Percentiles rank a stretch among this genome's conserved stretches.
Evolutionary conservation across 495 filamentous ascomycete genomes (phyloP).

Genomic region (Neurospora sp.): DNA sequence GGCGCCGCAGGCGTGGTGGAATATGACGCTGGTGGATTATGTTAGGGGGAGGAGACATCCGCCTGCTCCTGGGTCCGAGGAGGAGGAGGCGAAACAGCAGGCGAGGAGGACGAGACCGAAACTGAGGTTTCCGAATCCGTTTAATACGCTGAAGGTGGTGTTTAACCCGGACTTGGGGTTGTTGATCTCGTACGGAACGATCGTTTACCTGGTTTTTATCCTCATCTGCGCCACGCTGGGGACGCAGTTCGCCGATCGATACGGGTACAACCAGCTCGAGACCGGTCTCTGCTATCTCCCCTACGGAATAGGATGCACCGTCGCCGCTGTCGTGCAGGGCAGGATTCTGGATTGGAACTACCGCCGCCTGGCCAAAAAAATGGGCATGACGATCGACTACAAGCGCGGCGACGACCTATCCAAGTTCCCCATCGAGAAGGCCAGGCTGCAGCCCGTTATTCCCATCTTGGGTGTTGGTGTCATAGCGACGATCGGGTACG

Average conservation of each 20-base stretch:
- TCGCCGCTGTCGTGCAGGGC: conserved; percentile 58
- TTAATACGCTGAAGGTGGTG: conserved; percentile 55
- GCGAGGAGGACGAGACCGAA: conserved; percentile 26
- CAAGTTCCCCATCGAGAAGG: conserved; percentile 55
- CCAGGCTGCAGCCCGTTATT: conserved; percentile 46
- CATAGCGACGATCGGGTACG: conserved; percentile 39
- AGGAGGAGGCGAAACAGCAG: not conserved
- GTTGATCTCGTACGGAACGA: conserved; percentile 33
- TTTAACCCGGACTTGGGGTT: conserved; percentile 50
- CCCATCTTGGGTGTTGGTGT: conserved; percentile 35
- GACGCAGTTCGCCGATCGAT: conserved; percentile 51
- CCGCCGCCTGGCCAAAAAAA: conserved; percentile 36
- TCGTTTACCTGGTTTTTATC: conserved; percentile 43
- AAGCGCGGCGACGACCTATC: conserved; percentile 42
- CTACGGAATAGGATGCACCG: conserved; percentile 54
- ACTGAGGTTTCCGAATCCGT: conserved; percentile 58
- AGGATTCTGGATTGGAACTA: conserved; percentile 49
- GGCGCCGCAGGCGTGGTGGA: conserved; percentile 44
- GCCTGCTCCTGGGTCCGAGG: not conserved
- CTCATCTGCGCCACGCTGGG: conserved; percentile 43
- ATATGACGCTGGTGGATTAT: conserved; percentile 39
- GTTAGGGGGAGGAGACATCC: not conserved
- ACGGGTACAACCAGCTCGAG: conserved; percentile 55
- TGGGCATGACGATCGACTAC: conserved; percentile 39
- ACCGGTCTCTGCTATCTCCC: conserved; percentile 54